Base-by-base conservation (phyloP, 441 rosid species). In the Erodium moschatum region DNA sequence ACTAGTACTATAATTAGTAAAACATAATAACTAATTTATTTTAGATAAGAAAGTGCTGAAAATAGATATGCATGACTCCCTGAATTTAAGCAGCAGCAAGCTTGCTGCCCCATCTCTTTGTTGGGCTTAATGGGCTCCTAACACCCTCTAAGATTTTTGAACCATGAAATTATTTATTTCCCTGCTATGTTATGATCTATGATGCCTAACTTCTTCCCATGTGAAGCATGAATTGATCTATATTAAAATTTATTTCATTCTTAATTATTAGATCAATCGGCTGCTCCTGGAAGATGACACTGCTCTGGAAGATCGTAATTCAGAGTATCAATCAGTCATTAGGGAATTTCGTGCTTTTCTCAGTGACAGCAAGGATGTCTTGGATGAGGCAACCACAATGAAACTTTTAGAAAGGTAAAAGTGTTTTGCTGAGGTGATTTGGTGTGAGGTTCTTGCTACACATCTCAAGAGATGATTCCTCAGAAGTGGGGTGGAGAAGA, bases 331-430 rank as follows among this genome's bases (percentile, higher is more conserved):
- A 68, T 81, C 86, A 60, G 82, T 92, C 80, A 89, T 92, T 78
- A 89, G 74, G 81, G 97, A 95, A 77, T 95, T 90, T 38, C 85
- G 94, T 82, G 99, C 98, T 75, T 95, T 95, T 83, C 90, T 90
- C 70, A 80, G 98, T 70, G 99, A 95, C 80, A 81, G 89, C 87
- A 90, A 90, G 81, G 96, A 90, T 82, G 98, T 92, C 56, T 87
- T 95, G 81, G 98, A 92, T 81, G 98, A 92, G 86, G 89, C 90
- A 82, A 95, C 99, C 44, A 89, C 99, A 64, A 90, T 92, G 98
- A 92, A 73, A 84, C 89, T 95, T 74, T 82, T 92, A 75, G 97
- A 95, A 81, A 87, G 99, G 99, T 95, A 81, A 29, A 24, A 62
- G 8, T 68, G 13, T 61, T 63, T 24, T 24, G 0, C 1, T 2